Evolutionary conservation across 2,329 filamentous ascomycete species (phyloP).

Genomic region (Chlorencoelia australis): DNA sequence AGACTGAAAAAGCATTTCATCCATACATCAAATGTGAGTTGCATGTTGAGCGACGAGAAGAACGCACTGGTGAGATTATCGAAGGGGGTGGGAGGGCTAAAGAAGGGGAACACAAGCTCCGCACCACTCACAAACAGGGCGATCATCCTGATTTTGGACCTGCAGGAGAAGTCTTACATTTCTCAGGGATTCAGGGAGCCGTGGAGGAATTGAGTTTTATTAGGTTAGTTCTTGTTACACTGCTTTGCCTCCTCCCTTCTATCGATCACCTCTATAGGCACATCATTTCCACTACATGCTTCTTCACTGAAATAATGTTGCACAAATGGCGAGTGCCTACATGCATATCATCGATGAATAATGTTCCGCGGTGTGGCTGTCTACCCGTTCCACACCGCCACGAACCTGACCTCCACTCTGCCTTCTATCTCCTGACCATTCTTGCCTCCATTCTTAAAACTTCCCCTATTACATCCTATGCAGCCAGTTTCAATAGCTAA

Average conservation of each 20-base stretch:
- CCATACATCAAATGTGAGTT: constrained; percentile 73
- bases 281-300: too few species aligned
- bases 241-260: constrained; percentile 3
- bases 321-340: too few species aligned
- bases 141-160: constrained; percentile 54
- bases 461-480: too few species aligned
- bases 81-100: constrained; percentile 40
- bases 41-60: constrained; percentile 57
- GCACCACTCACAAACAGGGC: constrained; percentile 44
- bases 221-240: constrained; percentile 41
- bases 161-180: constrained; percentile 44
- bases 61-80: constrained; percentile 24
- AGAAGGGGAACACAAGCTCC: constrained; percentile 48
- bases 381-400: too few species aligned
- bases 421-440: too few species aligned
- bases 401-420: too few species aligned
- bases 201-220: constrained; percentile 64
- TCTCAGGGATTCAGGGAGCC: constrained; percentile 45
- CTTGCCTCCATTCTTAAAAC: too few species aligned
- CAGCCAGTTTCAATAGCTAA: too few species aligned
- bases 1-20: constrained; percentile 43
- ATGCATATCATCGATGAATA: too few species aligned
- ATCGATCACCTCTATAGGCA: constrained; percentile 2
- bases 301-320: background rate
- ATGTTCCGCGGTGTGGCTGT: too few species aligned